Base-by-base conservation (phyloP, 2,329 filamentous ascomycete species). In the Aspergillus intermedius region DNA sequence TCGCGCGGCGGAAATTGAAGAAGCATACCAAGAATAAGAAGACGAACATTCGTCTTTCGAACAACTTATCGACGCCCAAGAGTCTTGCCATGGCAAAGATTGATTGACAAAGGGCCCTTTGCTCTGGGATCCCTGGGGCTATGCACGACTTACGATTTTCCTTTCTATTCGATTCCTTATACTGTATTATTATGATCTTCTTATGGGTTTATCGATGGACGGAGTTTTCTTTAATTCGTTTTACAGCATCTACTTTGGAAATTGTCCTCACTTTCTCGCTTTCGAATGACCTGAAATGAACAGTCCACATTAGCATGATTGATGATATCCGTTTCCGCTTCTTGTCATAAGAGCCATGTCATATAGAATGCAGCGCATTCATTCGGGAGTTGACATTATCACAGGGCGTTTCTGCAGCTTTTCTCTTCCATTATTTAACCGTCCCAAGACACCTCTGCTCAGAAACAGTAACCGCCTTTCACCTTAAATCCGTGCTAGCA, bases 1-100 rank as follows among this genome's bases (percentile, higher is more conserved):
- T 97, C 32, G 93, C 93, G 6, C 79, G 93, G 50, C 96, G 95
- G 75, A 86, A 88, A 49, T 77, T 96, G 40, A 79, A 87, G 44
- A 95, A 95, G 69, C 87, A 94, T 71, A 84, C 82, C 66, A 91
- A 91, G 66, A 87, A 86, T 66, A 87, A 86, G 69, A 81, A 81
- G 52, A 78, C 82, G 15, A 81, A 83, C 40, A 74, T 88, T 51
- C 82, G 83, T 50, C 81, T 93, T 55, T 84, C 88, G 54, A 95
- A 95, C 69, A 91, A 94, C 58, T 77, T 95, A 48, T 81, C 78
- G 55, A 86, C 84, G 51, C 85, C 87, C 9, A 78, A 82, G 45
- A 78, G 78, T 53, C 74, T 91, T 40, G 82, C 83, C 50, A 82
- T 78, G 60, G 87, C 87, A 17, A 88, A 88, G 71, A 81, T 90